Evolutionary conservation across 306 rosid genomes (phyloP).

Genomic region (Vigna hirtella): DNA sequence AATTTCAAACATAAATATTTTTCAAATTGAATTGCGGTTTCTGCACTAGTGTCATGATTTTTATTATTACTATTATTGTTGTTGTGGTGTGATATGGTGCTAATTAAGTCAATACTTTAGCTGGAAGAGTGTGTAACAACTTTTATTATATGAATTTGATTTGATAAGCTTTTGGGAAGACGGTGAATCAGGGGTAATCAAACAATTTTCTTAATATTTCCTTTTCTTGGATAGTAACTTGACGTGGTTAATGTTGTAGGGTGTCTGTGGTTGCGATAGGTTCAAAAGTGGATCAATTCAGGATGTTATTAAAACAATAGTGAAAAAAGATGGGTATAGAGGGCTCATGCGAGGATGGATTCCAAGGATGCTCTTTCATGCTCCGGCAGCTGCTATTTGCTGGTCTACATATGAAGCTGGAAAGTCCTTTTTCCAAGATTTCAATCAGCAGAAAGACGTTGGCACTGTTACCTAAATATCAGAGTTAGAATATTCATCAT

Average conservation of each 20-base stretch:
- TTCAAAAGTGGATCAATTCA: constrained; percentile 80
- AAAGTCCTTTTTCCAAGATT: constrained; percentile 77
- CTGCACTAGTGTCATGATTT: not conserved
- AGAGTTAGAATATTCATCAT: constrained; percentile 39
- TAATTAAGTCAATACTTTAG: constrained; percentile 14
- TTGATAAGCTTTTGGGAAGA: constrained; percentile 8
- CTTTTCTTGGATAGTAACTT: constrained; percentile 27
- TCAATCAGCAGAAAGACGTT: constrained; percentile 49
- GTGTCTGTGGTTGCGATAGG: constrained; percentile 95
- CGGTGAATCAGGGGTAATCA: constrained; percentile 12
- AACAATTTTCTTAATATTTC: not conserved
- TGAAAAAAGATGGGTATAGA: constrained; percentile 81
- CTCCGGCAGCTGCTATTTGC: constrained; percentile 98
- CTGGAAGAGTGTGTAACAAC: constrained; percentile 8
- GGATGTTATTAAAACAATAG: constrained; percentile 73
- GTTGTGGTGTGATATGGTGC: not conserved
- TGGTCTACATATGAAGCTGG: constrained; percentile 98
- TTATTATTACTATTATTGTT: not conserved
- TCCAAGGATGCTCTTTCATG: constrained; percentile 97
- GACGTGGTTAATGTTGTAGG: constrained; percentile 63
- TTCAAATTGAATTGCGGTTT: not conserved
- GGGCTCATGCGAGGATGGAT: constrained; percentile 96
- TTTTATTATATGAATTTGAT: constrained; percentile 19
- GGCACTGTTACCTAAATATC: constrained; percentile 55
- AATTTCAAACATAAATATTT: not conserved